A percentile compares a stretch with the other conserved stretches of the same genome.
These are phyloP conservation scores for Scedosporium dehoogii DNA, from an alignment of 2,329 filamentous ascomycete species.

Conservation along the genomic window DNA sequence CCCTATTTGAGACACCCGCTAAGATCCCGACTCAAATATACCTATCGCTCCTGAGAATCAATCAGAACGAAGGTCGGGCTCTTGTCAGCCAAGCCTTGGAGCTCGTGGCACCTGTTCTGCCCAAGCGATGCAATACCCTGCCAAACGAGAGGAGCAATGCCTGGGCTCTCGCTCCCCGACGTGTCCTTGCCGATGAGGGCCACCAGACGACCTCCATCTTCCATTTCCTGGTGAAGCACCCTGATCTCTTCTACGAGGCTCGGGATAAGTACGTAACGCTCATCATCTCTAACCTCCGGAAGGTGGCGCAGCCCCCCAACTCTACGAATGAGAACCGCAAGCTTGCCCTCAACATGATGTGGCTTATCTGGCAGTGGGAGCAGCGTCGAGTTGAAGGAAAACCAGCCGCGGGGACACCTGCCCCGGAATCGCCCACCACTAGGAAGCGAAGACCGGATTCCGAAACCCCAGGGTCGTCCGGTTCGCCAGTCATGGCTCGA, in stretches of 20 bases:
- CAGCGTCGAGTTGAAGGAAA: slow-evolving; percentile 64
- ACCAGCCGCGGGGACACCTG: slow-evolving; percentile 13
- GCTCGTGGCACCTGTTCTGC: slow-evolving; percentile 86
- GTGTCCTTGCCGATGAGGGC: slow-evolving; percentile 86
- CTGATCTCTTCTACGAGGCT: slow-evolving; percentile 88
- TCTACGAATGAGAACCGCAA: slow-evolving; percentile 88
- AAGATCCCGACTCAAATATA: slow-evolving; percentile 98
- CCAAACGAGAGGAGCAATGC: slow-evolving; percentile 64
- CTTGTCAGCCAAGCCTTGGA: slow-evolving; percentile 92
- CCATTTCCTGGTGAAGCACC: slow-evolving; percentile 88
- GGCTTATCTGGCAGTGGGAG: slow-evolving; percentile 88
- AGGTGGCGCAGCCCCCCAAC: slow-evolving; percentile 75
- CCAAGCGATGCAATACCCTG: slow-evolving; percentile 64
- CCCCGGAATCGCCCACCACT: background rate
- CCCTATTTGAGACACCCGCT: slow-evolving; percentile 87
- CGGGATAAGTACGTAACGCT: slow-evolving; percentile 82
- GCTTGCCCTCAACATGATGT: slow-evolving; percentile 82
- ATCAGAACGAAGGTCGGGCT: slow-evolving; percentile 87
- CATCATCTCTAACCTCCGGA: slow-evolving; percentile 80
- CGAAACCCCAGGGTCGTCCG: slow-evolving; percentile 18
- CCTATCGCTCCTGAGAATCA: slow-evolving; percentile 78
- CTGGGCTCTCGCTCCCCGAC: slow-evolving; percentile 84
- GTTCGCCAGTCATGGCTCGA: background rate
- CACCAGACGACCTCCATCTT: slow-evolving; percentile 97
- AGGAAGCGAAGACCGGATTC: slow-evolving; percentile 14